phyloP scores from a whole-genome alignment of 2,329 filamentous ascomycete genomes.

The Cercospora janseana region DNA sequence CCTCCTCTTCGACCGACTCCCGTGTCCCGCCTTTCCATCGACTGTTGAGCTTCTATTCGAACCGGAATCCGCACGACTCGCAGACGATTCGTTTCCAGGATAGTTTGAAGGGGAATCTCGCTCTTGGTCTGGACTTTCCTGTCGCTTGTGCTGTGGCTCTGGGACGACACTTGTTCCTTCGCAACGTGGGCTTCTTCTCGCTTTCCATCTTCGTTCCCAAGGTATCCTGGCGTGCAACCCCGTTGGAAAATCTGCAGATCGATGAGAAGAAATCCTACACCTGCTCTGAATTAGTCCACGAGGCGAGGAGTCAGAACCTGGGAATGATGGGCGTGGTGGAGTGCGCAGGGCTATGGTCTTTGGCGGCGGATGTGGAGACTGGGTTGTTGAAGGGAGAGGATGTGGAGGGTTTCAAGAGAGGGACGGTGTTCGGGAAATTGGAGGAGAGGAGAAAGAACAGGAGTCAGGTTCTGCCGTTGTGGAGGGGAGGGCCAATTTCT shows the following conservation, averaged over 20 bases:
- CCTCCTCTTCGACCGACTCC: conserved; percentile 1
- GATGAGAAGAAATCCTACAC: conserved; percentile 36
- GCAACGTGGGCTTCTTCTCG: conserved; percentile 36
- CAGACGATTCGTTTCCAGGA: conserved; percentile 39
- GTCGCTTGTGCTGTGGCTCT: conserved; percentile 37
- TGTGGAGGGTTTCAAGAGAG: conserved; percentile 36
- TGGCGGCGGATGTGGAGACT: conserved; percentile 36
- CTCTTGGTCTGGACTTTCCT: conserved; percentile 41
- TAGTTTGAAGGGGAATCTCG: conserved; percentile 38
- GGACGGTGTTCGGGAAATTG: conserved; percentile 33
- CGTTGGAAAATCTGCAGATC: conserved; percentile 35
- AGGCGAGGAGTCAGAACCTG: conserved; percentile 26
- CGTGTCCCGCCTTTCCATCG: conserved; percentile 37
- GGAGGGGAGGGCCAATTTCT: conserved; percentile 38
- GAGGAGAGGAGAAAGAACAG: conserved; percentile 34
- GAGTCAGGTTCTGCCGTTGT: conserved; percentile 38
- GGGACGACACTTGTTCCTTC: conserved; percentile 36
- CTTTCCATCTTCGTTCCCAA: conserved; percentile 38
- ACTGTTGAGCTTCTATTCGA: conserved; percentile 40
- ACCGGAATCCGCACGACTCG: conserved; percentile 32
- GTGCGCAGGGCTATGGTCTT: conserved; percentile 36
- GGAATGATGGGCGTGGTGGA: conserved; percentile 31
- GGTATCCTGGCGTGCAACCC: conserved; percentile 31
- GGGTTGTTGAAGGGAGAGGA: conserved; percentile 35
- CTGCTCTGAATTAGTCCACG: conserved; percentile 30